phyloP scores from a whole-genome alignment of 495 filamentous ascomycete species.

The Rostrohypoxylon terebratum region DNA sequence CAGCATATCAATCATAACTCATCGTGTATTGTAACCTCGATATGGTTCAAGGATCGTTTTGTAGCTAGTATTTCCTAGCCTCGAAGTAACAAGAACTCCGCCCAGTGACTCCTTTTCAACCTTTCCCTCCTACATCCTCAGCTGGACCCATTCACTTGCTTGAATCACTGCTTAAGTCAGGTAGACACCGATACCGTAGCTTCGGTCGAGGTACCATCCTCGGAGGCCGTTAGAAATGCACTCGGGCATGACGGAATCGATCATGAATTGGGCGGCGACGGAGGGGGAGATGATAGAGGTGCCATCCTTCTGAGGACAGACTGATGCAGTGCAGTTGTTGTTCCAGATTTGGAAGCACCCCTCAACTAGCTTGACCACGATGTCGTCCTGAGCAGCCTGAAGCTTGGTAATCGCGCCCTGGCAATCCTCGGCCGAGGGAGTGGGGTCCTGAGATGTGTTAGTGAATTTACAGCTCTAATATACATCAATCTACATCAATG shows the following conservation, averaged over 20 bases:
- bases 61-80: background rate
- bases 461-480: background rate
- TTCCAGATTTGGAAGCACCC: conserved; percentile 44
- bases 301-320: conserved; percentile 46
- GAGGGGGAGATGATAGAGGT: conserved; percentile 41
- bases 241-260: conserved; percentile 37
- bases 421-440: conserved; percentile 47
- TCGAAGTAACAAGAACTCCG: conserved; percentile 10
- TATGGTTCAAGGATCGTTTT: background rate
- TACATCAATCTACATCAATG: background rate
- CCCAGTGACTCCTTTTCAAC: background rate
- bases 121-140: background rate
- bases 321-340: conserved; percentile 47
- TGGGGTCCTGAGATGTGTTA: conserved; percentile 33
- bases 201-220: conserved; percentile 48
- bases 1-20: background rate
- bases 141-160: background rate
- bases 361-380: conserved; percentile 44
- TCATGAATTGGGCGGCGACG: conserved; percentile 45
- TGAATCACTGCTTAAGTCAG: conserved; percentile 28
- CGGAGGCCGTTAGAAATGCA: conserved; percentile 48
- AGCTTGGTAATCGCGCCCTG: conserved; percentile 39
- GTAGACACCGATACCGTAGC: conserved; percentile 44
- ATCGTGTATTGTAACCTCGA: conserved; percentile 14
- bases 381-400: conserved; percentile 33